Base-by-base conservation (phyloP, 495 filamentous ascomycete species). In the Symbiotaphrina buchneri region DNA sequence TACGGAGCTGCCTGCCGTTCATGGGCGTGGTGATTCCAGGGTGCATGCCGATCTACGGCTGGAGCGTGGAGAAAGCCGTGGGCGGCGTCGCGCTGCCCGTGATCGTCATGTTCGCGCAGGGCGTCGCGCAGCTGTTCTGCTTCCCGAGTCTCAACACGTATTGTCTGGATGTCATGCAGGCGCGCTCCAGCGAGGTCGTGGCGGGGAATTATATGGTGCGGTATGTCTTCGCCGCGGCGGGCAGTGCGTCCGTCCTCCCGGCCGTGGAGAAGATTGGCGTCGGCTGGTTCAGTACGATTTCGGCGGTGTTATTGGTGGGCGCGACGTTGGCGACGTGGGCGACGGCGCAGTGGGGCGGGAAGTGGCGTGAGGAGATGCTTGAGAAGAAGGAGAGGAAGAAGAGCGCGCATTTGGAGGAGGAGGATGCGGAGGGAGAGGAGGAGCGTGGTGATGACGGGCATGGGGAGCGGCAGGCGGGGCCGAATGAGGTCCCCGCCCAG, bases 71-170 rank as follows among this genome's bases (percentile, higher is more conserved):
- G 41, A 65, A 69, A 41, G 46, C 54, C 21, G 58, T 63, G 4
- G 74, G 74, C 15, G 74, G 71, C 1, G 62, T 82, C 19, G 58
- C 69, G 3, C 49, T 79, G 4, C 71, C 71, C 1, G 68, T 78
- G 0, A 52, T 80, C 10, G 61, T 63, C 32, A 71, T 80, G 57
- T 80, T 78, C 41, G 21, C 72, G 3, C 72, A 79, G 44, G 75
- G 74, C 6, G 59, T 77, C 1, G 69, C 66, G 0, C 72, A 79
- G 47, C 53, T 79, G 1, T 75, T 80, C 47, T 74, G 64, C 50
- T 79, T 77, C 42, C 72, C 74, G 6, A 62, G 57, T 32, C 42
- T 80, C 17, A 80, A 80, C 45, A 79, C 74, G 0, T 79, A 79
- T 44, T 79, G 71, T 39, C 51, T 79, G 3, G 74, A 82, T 42